Evolutionary conservation across 2,329 filamentous ascomycete species (phyloP).

Genomic region (Clarireedia homoeocarpa): DNA sequence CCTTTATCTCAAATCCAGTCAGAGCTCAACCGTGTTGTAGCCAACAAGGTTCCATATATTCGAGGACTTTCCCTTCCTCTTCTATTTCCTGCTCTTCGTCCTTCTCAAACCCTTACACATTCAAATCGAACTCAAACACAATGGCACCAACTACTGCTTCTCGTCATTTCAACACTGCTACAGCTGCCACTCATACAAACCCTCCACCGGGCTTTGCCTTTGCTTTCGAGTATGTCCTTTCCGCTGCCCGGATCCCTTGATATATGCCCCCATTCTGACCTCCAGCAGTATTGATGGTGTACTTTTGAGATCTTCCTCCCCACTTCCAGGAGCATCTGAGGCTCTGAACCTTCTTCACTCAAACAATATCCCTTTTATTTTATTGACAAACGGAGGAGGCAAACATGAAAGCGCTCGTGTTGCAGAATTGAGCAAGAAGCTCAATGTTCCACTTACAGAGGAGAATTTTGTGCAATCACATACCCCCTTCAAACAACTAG

Average conservation of each 20-base stretch:
- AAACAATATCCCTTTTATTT: slow-evolving; percentile 79
- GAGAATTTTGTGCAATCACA: slow-evolving; percentile 82
- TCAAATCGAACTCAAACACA: background rate
- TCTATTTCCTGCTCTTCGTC: background rate
- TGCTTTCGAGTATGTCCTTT: slow-evolving; percentile 43
- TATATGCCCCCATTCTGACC: slow-evolving; percentile 3
- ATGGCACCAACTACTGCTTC: slow-evolving; percentile 1
- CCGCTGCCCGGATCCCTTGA: background rate
- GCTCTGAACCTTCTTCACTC: slow-evolving; percentile 66
- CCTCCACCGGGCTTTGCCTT: slow-evolving; percentile 40
- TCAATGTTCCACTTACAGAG: slow-evolving; percentile 56
- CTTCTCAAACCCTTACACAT: background rate
- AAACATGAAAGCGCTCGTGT: slow-evolving; percentile 71
- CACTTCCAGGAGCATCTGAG: slow-evolving; percentile 70
- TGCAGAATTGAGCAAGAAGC: slow-evolving; percentile 56
- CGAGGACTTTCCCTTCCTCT: background rate
- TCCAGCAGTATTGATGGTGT: slow-evolving; percentile 69
- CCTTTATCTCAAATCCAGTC: background rate
- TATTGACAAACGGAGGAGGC: slow-evolving; percentile 93
- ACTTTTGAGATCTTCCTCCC: slow-evolving; percentile 72
- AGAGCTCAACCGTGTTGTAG: background rate
- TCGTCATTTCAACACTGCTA: slow-evolving; percentile 2
- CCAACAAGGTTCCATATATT: slow-evolving; percentile 5
- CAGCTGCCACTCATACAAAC: background rate
- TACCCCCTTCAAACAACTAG: slow-evolving; percentile 73